Percentiles rank a stretch among this genome's conserved stretches.
Conservation (phyloP, 1,284 basidiomycete genomes). For the Papiliotrema laurentii region DNA sequence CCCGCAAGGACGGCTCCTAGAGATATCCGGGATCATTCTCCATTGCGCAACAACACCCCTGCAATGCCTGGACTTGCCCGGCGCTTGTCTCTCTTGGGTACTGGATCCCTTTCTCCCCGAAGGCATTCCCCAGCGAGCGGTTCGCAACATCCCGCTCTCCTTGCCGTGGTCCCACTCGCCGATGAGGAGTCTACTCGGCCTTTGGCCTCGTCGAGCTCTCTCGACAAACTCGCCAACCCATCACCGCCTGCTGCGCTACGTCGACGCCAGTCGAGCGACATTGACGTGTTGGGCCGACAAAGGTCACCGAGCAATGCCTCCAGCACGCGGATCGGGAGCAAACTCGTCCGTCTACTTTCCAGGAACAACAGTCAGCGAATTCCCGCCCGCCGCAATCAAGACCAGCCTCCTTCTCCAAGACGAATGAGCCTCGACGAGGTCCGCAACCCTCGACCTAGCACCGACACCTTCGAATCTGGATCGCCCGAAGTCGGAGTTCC, state of each 20-base stretch:
- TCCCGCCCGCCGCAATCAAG: conserved; percentile 15
- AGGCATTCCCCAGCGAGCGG: too few relatives aligned
- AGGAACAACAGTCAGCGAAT: conserved; percentile 24
- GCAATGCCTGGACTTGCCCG: not conserved
- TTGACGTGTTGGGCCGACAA: conserved; percentile 23
- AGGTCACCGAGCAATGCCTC: conserved; percentile 35
- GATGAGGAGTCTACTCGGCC: conserved; percentile 20
- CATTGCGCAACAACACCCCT: too few relatives aligned
- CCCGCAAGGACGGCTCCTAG: not conserved
- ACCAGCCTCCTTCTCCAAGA: conserved; percentile 10
- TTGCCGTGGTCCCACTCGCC: too few relatives aligned
- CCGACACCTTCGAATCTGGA: conserved; percentile 31
- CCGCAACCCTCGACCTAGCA: conserved; percentile 11
- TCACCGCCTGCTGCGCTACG: conserved; percentile 16
- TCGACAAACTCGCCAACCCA: conserved; percentile 21
- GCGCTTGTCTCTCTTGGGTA: not conserved
- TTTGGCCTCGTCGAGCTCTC: conserved; percentile 21
- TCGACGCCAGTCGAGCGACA: conserved; percentile 31
- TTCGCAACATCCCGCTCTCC: too few relatives aligned
- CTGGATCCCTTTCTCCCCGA: not conserved
- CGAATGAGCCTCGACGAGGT: conserved; percentile 32
- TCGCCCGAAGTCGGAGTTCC: conserved; percentile 15
- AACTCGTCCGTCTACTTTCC: conserved; percentile 29
- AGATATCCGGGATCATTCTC: too few relatives aligned
- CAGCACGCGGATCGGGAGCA: conserved; percentile 21